Conservation (phyloP, 495 filamentous ascomycete genomes). For the Bombardia bombarda region DNA sequence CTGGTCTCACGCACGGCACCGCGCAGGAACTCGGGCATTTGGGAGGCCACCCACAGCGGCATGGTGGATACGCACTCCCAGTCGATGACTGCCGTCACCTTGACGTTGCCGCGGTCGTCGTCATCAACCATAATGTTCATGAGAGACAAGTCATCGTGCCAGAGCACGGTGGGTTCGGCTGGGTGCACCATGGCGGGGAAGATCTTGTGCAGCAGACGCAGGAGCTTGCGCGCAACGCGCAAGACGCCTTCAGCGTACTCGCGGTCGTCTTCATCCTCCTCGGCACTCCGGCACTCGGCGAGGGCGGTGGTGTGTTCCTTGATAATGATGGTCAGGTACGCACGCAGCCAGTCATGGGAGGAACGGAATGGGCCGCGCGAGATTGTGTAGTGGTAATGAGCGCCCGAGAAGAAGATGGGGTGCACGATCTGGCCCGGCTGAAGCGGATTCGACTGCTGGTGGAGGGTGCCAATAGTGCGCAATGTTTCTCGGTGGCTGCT, state of each 20-base stretch:
- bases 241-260: constrained; percentile 18
- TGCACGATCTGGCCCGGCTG: constrained; percentile 19
- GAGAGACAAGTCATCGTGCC: constrained; percentile 38
- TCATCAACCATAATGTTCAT: constrained; percentile 45
- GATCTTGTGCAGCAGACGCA: constrained; percentile 17
- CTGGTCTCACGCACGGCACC: constrained; percentile 17
- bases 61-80: constrained; percentile 47
- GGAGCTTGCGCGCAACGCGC: constrained; percentile 18
- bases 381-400: constrained; percentile 17
- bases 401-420: constrained; percentile 18
- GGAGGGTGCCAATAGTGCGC: constrained; percentile 28
- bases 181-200: constrained; percentile 18
- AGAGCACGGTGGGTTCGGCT: constrained; percentile 30
- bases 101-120: constrained; percentile 20
- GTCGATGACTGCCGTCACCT: constrained; percentile 42
- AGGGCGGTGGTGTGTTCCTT: constrained; percentile 18
- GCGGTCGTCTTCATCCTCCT: constrained; percentile 13
- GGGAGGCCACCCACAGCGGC: constrained; percentile 38
- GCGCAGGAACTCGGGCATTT: constrained; percentile 37
- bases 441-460: neutral
- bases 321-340: constrained; percentile 18
- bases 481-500: too few species aligned
- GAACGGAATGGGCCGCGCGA: constrained; percentile 20
- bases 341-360: constrained; percentile 23
- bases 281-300: constrained; percentile 4